Conservation (phyloP, 495 filamentous ascomycete species). For the Melanomma pulvis-pyrius region DNA sequence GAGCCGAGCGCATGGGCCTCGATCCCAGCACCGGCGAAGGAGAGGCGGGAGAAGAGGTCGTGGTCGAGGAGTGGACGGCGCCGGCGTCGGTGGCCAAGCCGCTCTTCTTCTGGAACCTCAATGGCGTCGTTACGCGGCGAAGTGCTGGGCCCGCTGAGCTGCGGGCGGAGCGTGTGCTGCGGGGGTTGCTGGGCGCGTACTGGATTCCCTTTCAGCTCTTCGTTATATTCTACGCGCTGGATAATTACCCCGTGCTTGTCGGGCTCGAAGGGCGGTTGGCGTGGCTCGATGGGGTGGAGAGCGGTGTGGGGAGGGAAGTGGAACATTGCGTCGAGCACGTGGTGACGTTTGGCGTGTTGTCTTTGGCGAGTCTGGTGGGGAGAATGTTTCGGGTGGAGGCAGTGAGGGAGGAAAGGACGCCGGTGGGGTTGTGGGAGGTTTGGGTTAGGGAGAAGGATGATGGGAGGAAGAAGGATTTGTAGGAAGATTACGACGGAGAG, state of each 20-base stretch:
- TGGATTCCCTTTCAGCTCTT: conserved; percentile 19
- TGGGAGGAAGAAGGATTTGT: neutral
- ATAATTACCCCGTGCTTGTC: conserved; percentile 24
- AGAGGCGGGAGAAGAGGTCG: conserved; percentile 32
- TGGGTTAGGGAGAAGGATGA: conserved; percentile 5
- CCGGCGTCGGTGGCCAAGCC: conserved; percentile 42
- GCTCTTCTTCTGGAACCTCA: conserved; percentile 47
- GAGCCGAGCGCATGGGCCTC: no score
- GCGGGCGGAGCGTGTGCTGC: neutral
- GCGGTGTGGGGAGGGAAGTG: neutral
- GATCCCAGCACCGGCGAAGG: no score
- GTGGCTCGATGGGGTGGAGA: neutral
- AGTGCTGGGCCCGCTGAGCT: no score
- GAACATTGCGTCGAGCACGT: conserved; percentile 4
- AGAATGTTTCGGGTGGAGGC: conserved; percentile 7
- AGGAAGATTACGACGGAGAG: no score
- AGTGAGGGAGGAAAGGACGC: conserved; percentile 25
- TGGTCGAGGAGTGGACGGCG: conserved; percentile 45
- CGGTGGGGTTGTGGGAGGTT: conserved; percentile 20
- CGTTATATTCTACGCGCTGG: conserved; percentile 18
- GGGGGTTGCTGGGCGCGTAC: neutral
- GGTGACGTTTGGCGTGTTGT: conserved; percentile 7
- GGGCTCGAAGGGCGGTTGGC: neutral
- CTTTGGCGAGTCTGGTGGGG: conserved; percentile 8
- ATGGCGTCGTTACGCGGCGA: conserved; percentile 35